Percentiles rank a stretch among this genome's conserved stretches.
phyloP scores from a whole-genome alignment of 495 filamentous ascomycete species.

The Aspergillus panamensis region DNA sequence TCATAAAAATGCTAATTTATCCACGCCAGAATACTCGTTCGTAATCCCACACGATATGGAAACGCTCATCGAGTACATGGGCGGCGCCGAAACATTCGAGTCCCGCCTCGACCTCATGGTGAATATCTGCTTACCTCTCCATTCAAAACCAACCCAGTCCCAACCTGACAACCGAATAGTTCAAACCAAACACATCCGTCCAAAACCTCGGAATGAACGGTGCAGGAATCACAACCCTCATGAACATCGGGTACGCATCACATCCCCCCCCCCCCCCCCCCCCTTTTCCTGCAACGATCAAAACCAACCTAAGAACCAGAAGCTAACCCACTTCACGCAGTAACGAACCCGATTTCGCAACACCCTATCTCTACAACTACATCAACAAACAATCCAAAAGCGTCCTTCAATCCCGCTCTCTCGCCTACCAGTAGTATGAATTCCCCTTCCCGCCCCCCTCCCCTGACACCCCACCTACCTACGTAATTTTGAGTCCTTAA shows the following conservation, averaged over 20 bases:
- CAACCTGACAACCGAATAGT: slow-evolving; percentile 20
- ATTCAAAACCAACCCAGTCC: neutral
- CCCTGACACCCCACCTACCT: no score
- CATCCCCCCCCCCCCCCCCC: no score
- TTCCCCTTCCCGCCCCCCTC: neutral
- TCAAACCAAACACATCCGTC: slow-evolving; percentile 33
- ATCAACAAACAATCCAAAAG: slow-evolving; percentile 57
- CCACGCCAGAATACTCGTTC: slow-evolving; percentile 53
- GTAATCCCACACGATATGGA: slow-evolving; percentile 66
- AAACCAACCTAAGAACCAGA: no score
- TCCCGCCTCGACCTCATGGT: slow-evolving; percentile 51
- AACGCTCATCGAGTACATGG: slow-evolving; percentile 55
- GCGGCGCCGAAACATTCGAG: slow-evolving; percentile 54
- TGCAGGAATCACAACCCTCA: slow-evolving; percentile 37
- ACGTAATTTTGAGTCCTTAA: no score
- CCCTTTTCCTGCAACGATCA: no score
- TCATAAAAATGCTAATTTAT: neutral
- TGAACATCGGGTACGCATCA: slow-evolving; percentile 47
- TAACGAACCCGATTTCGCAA: slow-evolving; percentile 64
- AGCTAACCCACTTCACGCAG: slow-evolving; percentile 19
- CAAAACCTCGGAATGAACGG: slow-evolving; percentile 35
- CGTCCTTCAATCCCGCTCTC: slow-evolving; percentile 51
- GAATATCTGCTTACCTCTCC: slow-evolving; percentile 4
- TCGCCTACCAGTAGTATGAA: slow-evolving; percentile 46
- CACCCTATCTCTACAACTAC: slow-evolving; percentile 68